These are phyloP conservation scores for Lineolata rhizophorae DNA, from an alignment of 495 filamentous ascomycete species.

Conservation along the genomic window DNA sequence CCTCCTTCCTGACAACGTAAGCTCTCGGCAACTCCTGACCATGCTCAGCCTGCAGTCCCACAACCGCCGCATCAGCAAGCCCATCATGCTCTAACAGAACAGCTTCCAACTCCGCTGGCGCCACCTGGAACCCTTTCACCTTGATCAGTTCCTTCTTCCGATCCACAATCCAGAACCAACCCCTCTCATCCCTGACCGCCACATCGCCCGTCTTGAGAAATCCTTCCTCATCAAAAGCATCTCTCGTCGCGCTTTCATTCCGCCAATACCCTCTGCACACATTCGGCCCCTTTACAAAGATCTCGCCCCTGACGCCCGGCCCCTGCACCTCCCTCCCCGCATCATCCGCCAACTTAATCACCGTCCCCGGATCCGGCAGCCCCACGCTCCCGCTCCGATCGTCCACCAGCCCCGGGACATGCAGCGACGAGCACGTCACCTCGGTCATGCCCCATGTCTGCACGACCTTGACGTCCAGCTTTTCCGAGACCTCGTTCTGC, in stretches of 20 bases:
- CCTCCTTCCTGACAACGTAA: slow-evolving; percentile 14
- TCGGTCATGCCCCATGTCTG: slow-evolving; percentile 23
- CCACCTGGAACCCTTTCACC: slow-evolving; percentile 25
- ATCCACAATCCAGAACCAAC: slow-evolving; percentile 20
- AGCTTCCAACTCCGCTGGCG: slow-evolving; percentile 27
- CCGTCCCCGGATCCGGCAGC: slow-evolving; percentile 15
- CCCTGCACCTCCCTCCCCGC: slow-evolving; percentile 15
- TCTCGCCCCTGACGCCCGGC: slow-evolving; percentile 17
- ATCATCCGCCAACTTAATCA: slow-evolving; percentile 17
- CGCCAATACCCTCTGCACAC: slow-evolving; percentile 20
- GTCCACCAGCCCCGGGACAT: slow-evolving; percentile 16
- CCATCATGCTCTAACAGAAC: slow-evolving; percentile 20
- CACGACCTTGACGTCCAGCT: slow-evolving; percentile 13
- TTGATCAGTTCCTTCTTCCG: slow-evolving; percentile 23
- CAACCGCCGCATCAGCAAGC: slow-evolving; percentile 24
- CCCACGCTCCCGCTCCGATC: slow-evolving; percentile 17
- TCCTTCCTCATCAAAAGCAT: slow-evolving; percentile 18
- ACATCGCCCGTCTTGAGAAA: slow-evolving; percentile 20
- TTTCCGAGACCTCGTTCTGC: slow-evolving; percentile 18
- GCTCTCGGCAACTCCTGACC: slow-evolving; percentile 17
- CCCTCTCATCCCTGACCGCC: slow-evolving; percentile 14
- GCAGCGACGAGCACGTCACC: slow-evolving; percentile 16
- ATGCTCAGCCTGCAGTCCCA: slow-evolving; percentile 12
- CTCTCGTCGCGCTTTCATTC: slow-evolving; percentile 17
- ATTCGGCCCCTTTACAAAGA: slow-evolving; percentile 19